Evolutionary conservation across 2,329 filamentous ascomycete species (phyloP), one percentile per base, ranked within the genome.

Genomic region (Phialophora verrucosa): DNA sequence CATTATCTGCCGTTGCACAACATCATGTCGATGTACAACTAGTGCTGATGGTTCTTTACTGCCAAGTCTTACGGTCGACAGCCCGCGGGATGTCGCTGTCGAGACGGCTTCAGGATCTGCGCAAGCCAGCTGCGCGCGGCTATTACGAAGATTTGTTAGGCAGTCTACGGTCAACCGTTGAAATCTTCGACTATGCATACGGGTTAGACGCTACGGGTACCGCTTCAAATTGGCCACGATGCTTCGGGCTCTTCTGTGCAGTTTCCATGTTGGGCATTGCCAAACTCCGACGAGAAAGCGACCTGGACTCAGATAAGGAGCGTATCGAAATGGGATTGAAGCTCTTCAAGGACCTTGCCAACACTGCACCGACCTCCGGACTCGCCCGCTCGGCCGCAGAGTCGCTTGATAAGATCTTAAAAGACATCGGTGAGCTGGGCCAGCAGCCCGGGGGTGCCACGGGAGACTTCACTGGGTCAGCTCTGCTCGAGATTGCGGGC

Each of bases 201-300:
- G 38, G 35, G 31, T 49, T 67, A 17, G 68, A 70, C n/a, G 27
- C 63, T 8, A 54, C 57, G 20, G 42, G 59, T 23, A 44, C 68
- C 7, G 56, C 49, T 20, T 63, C 62, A 31, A 66, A 57, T 4
- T 70, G 68, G 68, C 58, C 65, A 11, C 65, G 65, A 8, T 70
- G 68, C 44, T 68, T 70, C 50, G 68, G 68, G 14, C 50, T 67
- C 14, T 68, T 64, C 56, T 70, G 59, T 44, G 68, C 65, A 8
- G 60, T 61, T 5, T 42, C 50, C 2, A 62, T 70, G 42, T 27
- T 70, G 38, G 68, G 65, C 42, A 68, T 70, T 49, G 66, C 65
- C 35, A 63, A 56, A 23, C 50, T 70, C 2, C 63, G 68, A 12
- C 59, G 58, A 54, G 65, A 70, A 17, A 59, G 60, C 14, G 68